Conservation (phyloP, 768 basidiomycete genomes). For the Phaeotremella skinneri region DNA sequence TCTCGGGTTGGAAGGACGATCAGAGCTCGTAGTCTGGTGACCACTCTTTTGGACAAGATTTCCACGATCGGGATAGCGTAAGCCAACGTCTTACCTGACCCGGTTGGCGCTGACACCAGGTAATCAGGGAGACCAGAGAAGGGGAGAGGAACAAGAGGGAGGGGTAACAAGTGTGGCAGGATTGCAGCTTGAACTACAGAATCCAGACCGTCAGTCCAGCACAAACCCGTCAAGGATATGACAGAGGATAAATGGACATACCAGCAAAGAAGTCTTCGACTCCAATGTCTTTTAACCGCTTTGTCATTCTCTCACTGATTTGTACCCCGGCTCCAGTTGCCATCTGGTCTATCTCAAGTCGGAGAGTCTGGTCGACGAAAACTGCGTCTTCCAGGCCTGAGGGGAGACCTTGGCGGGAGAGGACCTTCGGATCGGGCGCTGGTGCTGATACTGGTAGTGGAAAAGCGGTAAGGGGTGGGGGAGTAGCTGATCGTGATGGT, state of each 20-base stretch:
- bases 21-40: constrained; percentile 82
- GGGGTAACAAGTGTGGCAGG: constrained; percentile 72
- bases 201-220: constrained; percentile 2
- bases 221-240: constrained; percentile 6
- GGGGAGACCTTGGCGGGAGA: constrained; percentile 48
- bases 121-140: constrained; percentile 73
- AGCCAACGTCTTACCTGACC: constrained; percentile 96
- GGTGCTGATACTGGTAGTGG: constrained; percentile 44
- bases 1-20: constrained; percentile 91
- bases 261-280: constrained; percentile 87
- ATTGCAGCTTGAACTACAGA: constrained; percentile 79
- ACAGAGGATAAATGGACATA: constrained; percentile 50
- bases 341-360: constrained; percentile 28
- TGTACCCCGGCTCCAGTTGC: not conserved
- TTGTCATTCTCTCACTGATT: constrained; percentile 63
- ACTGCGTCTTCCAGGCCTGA: constrained; percentile 45
- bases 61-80: constrained; percentile 91
- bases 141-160: constrained; percentile 56
- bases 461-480: constrained; percentile 43
- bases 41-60: constrained; percentile 68
- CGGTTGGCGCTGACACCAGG: constrained; percentile 94
- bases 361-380: constrained; percentile 41
- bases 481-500: constrained; percentile 13
- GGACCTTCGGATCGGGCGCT: constrained; percentile 38
- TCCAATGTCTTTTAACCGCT: constrained; percentile 68